Base-by-base conservation (phyloP, 345 rosid species). In the Salix purpurea region DNA sequence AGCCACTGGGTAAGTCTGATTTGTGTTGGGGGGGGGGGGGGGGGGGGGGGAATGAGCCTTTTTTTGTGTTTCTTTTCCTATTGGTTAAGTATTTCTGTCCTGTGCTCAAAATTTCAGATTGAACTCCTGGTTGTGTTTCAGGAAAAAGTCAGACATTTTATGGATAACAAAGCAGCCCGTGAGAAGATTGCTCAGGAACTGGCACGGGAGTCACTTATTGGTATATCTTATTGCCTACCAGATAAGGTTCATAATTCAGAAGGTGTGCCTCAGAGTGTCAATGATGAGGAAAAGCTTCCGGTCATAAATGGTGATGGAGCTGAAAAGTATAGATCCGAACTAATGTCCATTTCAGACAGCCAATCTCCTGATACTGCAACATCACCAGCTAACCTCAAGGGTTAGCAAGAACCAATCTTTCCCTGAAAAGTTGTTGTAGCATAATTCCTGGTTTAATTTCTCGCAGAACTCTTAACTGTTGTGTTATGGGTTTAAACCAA, bases 291-390 rank as follows among this genome's bases (percentile, higher is more conserved):
- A 24, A n/a, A 37, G 30, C 44, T 58, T 65, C 30, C 44, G 3
- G 76, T 44, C 19, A 68, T 7, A 21, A 69, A 70, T 32, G 44
- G 23, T 10, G 79, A 81, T 21, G 79, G 42, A 30, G 72, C 44
- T 21, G 85, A 84, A 4, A 78, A 79, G 80, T 79, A 70, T 73
- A 79, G 83, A 70, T 79, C 83, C n/a, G 83, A 77, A 72, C 76
- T 84, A 52, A 84, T 84, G 60, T 81, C 87, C 16, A 81, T 84
- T 48, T 81, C 87, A 19, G 73, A 76, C 62, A 23, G 56, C 4
- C 46, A 62, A 2, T 79, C 83, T 24, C 70, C 75, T 24, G 83
- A 80, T 18, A 1, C 32, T 34, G 26, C 70, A 40, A 16, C 21
- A 8, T 54, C 78, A 75, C 66, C 72, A 1, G 50, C 6, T 26